phyloP scores from a whole-genome alignment of 108 stramenopile species.

The Discostella pseudostelligera region DNA sequence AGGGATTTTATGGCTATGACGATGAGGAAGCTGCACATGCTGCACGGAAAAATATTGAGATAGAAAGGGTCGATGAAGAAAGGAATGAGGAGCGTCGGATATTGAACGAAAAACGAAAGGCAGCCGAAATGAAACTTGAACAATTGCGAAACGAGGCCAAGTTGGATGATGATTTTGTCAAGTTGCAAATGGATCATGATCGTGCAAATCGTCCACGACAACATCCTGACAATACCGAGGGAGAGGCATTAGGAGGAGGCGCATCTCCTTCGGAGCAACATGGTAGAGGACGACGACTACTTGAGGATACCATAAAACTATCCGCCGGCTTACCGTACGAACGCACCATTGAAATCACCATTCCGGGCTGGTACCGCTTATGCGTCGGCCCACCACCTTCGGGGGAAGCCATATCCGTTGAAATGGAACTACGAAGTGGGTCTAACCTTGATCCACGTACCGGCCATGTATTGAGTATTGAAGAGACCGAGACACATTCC shows the following conservation, averaged over 20 bases:
- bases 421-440: constrained; percentile 78
- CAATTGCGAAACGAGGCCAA: constrained; percentile 17
- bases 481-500: constrained; percentile 50
- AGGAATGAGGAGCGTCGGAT: background rate
- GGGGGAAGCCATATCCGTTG: constrained; percentile 57
- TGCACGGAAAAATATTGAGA: no score
- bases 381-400: constrained; percentile 51
- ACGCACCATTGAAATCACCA: constrained; percentile 44
- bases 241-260: background rate
- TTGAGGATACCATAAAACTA: constrained; percentile 1
- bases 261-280: background rate
- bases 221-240: background rate
- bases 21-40: no score
- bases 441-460: constrained; percentile 55
- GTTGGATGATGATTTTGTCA: constrained; percentile 44
- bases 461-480: constrained; percentile 65
- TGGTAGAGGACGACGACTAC: background rate
- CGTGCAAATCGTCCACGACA: background rate
- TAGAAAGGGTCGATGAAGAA: background rate
- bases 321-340: constrained; percentile 61
- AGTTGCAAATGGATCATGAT: constrained; percentile 37
- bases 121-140: constrained; percentile 32
- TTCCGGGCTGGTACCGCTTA: constrained; percentile 76
- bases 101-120: constrained; percentile 1
- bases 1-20: constrained; percentile 21